Evolutionary conservation across 768 basidiomycete genomes (phyloP).

Genomic region (Boletus reticulatus): DNA sequence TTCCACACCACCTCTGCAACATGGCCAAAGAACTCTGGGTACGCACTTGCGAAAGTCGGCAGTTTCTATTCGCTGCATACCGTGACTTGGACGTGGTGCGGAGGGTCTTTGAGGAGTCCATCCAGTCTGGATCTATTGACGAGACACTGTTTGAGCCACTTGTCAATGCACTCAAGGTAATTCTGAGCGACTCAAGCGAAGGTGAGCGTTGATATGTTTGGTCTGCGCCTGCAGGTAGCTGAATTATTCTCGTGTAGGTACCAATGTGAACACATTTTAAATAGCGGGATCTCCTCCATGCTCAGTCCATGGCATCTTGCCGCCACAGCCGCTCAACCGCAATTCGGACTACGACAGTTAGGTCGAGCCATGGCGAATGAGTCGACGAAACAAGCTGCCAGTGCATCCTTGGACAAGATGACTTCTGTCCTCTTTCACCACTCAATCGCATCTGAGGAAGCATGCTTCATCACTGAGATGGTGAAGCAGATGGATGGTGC

Average conservation of each 20-base stretch:
- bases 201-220: constrained; percentile 38
- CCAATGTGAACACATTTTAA: constrained; percentile 50
- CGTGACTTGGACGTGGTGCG: constrained; percentile 71
- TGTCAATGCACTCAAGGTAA: constrained; percentile 62
- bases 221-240: neutral
- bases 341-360: constrained; percentile 71
- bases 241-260: constrained; percentile 13
- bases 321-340: constrained; percentile 76
- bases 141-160: constrained; percentile 59
- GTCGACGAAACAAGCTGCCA: constrained; percentile 48
- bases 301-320: constrained; percentile 84
- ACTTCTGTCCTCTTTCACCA: constrained; percentile 68
- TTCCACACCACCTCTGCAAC: constrained; percentile 49
- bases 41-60: constrained; percentile 55
- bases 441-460: constrained; percentile 74
- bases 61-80: constrained; percentile 77
- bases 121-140: constrained; percentile 46
- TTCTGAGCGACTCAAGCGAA: constrained; percentile 61
- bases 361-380: constrained; percentile 65
- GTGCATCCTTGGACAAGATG: constrained; percentile 61
- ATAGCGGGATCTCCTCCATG: constrained; percentile 62
- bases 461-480: constrained; percentile 83
- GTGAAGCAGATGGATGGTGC: constrained; percentile 62
- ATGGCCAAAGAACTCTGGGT: constrained; percentile 53
- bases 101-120: constrained; percentile 62